A percentile compares a stretch with the other conserved stretches of the same genome.
phyloP scores from a whole-genome alignment of 768 basidiomycete genomes.

The Tricholoma saponaceum region DNA sequence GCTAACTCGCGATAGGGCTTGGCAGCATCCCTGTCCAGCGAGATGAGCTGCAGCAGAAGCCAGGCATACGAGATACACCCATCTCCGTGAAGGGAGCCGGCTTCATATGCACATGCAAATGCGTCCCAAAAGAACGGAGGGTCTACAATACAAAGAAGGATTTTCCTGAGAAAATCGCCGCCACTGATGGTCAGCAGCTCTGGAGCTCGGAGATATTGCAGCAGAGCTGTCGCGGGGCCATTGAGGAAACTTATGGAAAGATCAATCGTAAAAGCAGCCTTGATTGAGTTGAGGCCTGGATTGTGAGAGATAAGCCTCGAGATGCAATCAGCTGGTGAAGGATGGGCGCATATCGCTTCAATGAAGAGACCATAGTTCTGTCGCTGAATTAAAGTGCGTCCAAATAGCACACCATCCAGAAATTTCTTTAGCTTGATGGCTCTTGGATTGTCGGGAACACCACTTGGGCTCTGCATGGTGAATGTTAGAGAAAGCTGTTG shows the following conservation, averaged over 20 bases:
- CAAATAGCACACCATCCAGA: conserved; percentile 29
- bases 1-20: conserved; percentile 36
- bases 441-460: conserved; percentile 13
- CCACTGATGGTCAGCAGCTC: conserved; percentile 33
- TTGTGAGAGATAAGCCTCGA: conserved; percentile 30
- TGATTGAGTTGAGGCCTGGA: conserved; percentile 34
- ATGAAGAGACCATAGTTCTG: conserved; percentile 34
- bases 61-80: conserved; percentile 39
- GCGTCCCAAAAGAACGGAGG: neutral
- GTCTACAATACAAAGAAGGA: conserved; percentile 26
- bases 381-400: conserved; percentile 20
- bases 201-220: conserved; percentile 34
- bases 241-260: conserved; percentile 37
- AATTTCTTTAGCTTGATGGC: conserved; percentile 25
- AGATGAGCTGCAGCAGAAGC: conserved; percentile 47
- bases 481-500: conserved; percentile 20
- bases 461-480: neutral
- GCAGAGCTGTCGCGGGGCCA: conserved; percentile 29
- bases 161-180: conserved; percentile 36
- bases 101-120: conserved; percentile 29
- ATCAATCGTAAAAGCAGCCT: conserved; percentile 38
- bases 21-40: conserved; percentile 29
- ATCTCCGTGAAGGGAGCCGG: conserved; percentile 24
- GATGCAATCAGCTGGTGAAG: conserved; percentile 34
- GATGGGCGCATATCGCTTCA: conserved; percentile 39